Evolutionary conservation across 2,329 filamentous ascomycete genomes (phyloP).

Genomic region (Rutstroemia sydowiana): DNA sequence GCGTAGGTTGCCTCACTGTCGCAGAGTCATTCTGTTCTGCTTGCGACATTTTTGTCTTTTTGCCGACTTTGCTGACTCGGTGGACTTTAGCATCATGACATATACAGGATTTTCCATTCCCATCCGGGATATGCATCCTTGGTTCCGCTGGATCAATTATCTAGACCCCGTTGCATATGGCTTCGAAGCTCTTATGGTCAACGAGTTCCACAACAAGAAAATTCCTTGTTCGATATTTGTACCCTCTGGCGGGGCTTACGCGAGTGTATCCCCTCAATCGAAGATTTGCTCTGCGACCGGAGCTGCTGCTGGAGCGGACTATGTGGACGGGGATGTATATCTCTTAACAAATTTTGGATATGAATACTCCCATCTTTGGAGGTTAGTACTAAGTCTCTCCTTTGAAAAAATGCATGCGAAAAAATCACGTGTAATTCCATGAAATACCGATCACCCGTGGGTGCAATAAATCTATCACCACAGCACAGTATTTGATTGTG

Average conservation of each 20-base stretch:
- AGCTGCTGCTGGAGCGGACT: conserved; percentile 42
- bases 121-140: conserved; percentile 45
- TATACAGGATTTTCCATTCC: conserved; percentile 45
- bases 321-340: conserved; percentile 54
- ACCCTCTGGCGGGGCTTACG: conserved; percentile 20
- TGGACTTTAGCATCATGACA: too few species aligned
- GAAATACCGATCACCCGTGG: too few species aligned
- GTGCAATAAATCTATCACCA: too few species aligned
- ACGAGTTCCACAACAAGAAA: conserved; percentile 55
- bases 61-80: too few species aligned
- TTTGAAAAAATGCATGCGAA: conserved; percentile 21
- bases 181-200: conserved; percentile 68
- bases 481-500: too few species aligned
- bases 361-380: conserved; percentile 53
- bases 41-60: too few species aligned
- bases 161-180: conserved; percentile 67
- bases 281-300: conserved; percentile 52
- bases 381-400: conserved; percentile 23
- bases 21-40: too few species aligned
- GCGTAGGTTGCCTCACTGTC: too few species aligned
- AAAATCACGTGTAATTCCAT: too few species aligned
- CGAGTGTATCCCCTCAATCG: conserved; percentile 12
- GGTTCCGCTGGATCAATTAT: conserved; percentile 52
- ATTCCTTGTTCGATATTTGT: conserved; percentile 23
- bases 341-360: conserved; percentile 50